Evolutionary conservation across 768 basidiomycete genomes (phyloP).

Genomic region (Sistotremastrum suecicum): DNA sequence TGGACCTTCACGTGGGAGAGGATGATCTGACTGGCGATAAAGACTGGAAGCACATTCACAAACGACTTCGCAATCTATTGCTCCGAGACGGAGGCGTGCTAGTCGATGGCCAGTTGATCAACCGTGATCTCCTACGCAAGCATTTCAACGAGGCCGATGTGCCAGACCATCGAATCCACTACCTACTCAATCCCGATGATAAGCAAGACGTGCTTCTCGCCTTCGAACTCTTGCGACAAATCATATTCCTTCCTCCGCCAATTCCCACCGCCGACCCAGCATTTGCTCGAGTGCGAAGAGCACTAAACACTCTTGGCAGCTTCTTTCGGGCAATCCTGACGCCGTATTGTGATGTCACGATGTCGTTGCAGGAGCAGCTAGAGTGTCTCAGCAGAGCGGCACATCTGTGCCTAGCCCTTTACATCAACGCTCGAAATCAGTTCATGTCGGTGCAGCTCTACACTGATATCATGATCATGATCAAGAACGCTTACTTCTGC

Average conservation of each 20-base stretch:
- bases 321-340: slow-evolving; percentile 14
- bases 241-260: slow-evolving; percentile 14
- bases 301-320: slow-evolving; percentile 11
- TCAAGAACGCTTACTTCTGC: slow-evolving; percentile 26
- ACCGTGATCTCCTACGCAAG: slow-evolving; percentile 8
- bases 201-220: slow-evolving; percentile 19
- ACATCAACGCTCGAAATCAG: slow-evolving; percentile 4
- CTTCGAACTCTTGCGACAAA: slow-evolving; percentile 12
- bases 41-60: slow-evolving; percentile 22
- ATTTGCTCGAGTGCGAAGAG: slow-evolving; percentile 9
- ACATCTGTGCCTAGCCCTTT: slow-evolving; percentile 15
- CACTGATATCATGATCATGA: slow-evolving; percentile 21
- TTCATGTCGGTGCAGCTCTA: slow-evolving; percentile 18
- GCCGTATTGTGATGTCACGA: slow-evolving; percentile 17
- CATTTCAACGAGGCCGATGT: slow-evolving; percentile 11
- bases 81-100: slow-evolving; percentile 13
- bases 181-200: slow-evolving; percentile 17
- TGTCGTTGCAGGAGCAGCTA: slow-evolving; percentile 20
- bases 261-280: slow-evolving; percentile 5
- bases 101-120: slow-evolving; percentile 14
- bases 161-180: slow-evolving; percentile 3
- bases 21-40: slow-evolving; percentile 23
- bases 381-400: slow-evolving; percentile 19
- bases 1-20: slow-evolving; percentile 19
- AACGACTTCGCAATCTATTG: slow-evolving; percentile 16